phyloP scores from a whole-genome alignment of 805 yeast species.

The Hyphopichia homilentoma region DNA sequence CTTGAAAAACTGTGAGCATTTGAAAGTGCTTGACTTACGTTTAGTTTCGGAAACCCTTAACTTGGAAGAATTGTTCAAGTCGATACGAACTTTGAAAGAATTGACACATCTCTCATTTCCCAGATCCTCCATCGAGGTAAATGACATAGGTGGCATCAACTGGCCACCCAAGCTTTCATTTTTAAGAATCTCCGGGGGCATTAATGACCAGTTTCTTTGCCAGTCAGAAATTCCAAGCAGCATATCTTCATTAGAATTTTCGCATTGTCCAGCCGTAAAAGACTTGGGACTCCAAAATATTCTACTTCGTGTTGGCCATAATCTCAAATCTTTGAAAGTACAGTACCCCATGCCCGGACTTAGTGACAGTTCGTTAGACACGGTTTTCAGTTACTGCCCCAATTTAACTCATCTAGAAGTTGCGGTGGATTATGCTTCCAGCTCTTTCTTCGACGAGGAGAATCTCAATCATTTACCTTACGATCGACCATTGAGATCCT shows the following conservation, averaged over 20 bases:
- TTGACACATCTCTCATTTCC: slow-evolving; percentile 84
- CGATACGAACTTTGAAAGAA: slow-evolving; percentile 58
- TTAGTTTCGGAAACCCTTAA: slow-evolving; percentile 90
- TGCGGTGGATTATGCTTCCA: slow-evolving; percentile 74
- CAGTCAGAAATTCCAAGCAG: slow-evolving; percentile 70
- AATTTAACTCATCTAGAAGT: slow-evolving; percentile 58
- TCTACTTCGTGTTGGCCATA: slow-evolving; percentile 60
- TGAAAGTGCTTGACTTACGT: slow-evolving; percentile 70
- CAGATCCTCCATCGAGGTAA: slow-evolving; percentile 74
- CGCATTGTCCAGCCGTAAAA: slow-evolving; percentile 80
- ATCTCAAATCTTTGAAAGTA: slow-evolving; percentile 59
- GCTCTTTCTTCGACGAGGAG: slow-evolving; percentile 33
- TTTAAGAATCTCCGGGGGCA: slow-evolving; percentile 83
- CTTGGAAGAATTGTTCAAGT: slow-evolving; percentile 69
- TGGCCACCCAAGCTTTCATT: slow-evolving; percentile 83
- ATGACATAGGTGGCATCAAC: slow-evolving; percentile 43
- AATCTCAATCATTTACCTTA: slow-evolving; percentile 19
- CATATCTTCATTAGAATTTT: slow-evolving; percentile 67
- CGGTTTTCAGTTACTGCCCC: slow-evolving; percentile 73
- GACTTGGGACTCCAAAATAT: slow-evolving; percentile 63
- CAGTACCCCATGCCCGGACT: slow-evolving; percentile 89
- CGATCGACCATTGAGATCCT: slow-evolving; percentile 50
- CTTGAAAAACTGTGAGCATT: slow-evolving; percentile 61
- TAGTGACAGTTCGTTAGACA: slow-evolving; percentile 65
- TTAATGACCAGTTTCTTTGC: slow-evolving; percentile 73